Base-by-base conservation (phyloP, 768 basidiomycete species). In the Calocybe cyanea region DNA sequence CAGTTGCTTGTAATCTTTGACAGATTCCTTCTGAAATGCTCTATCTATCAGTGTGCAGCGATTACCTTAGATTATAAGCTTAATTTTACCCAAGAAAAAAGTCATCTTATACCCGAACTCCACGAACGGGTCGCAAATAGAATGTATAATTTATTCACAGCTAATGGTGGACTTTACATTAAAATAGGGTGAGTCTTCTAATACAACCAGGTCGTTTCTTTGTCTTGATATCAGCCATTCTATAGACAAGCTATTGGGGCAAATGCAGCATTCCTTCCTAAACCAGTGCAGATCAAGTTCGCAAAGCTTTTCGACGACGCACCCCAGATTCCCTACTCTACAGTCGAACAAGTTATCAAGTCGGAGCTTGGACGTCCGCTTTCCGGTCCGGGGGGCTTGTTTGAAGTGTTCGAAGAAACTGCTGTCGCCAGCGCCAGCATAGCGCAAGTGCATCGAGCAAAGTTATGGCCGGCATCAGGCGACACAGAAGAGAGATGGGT, bases 371-470 rank as follows among this genome's bases (percentile, higher is more conserved):
- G 85, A 1, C 64, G 74, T 2, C 77, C 77, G 0, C 85, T 83
- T 0, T 65, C 75, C 30, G 80, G 82, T 0, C 84, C 87, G 0
- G 76, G 74, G 19, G 88, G 87, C 14, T 65, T 92, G 2, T 95
- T 95, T 55, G 82, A 81, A 28, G 67, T 76, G 9, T 95, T 96
- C 49, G 86, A 92, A 44, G 74, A 82, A 50, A 59, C 75, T 2
- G 84, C 93, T 0, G 69, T 89, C 1, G 93, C 93, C 0, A 90
- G 87, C 50, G 94, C 94, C 1, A 89, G 87, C 54, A 85, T 97
- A 46, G 93, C 93, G 0, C 94, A 96, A 60, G 94, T 96, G 0
- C 93, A 96, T 59, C 75, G 76, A 36, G 94, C 94, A 4, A 75
- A 72, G 42, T 54, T 75, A 13, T 72, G 75, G 71, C 68, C 72